These are phyloP conservation scores for Tephrocybe rancida DNA, from an alignment of 768 basidiomycete species.

Conservation along the genomic window DNA sequence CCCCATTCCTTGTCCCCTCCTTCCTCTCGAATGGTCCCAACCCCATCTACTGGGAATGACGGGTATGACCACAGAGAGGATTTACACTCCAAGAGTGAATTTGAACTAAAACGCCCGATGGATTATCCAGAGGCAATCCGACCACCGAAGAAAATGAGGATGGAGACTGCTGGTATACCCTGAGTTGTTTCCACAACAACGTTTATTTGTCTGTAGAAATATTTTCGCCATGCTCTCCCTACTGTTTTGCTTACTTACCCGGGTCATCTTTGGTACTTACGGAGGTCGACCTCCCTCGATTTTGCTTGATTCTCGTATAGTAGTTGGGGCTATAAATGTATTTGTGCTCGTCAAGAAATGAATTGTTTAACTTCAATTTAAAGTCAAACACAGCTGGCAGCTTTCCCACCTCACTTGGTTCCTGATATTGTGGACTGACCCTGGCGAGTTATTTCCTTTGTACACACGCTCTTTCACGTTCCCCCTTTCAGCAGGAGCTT, in stretches of 20 bases:
- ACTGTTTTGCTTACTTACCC: conserved; percentile 25
- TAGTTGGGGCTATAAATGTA: conserved; percentile 29
- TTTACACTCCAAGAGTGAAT: conserved; percentile 45
- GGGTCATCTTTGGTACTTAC: conserved; percentile 21
- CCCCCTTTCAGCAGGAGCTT: conserved; percentile 6
- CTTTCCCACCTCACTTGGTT: conserved; percentile 20
- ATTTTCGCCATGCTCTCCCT: conserved; percentile 31
- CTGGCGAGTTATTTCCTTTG: conserved; percentile 14
- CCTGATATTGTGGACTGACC: conserved; percentile 12
- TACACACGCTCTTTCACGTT: conserved; percentile 7
- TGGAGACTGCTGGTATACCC: conserved; percentile 61
- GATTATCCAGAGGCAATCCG: conserved; percentile 54
- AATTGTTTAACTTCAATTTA: too few species aligned
- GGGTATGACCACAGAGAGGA: conserved; percentile 42
- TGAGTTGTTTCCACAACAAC: conserved; percentile 35
- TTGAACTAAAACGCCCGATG: conserved; percentile 62
- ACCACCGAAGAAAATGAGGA: conserved; percentile 73
- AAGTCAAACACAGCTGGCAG: conserved; percentile 10
- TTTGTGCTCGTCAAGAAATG: conserved; percentile 24
- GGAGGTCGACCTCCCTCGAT: conserved; percentile 17
- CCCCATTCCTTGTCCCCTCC: conserved; percentile 55
- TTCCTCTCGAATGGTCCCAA: conserved; percentile 55
- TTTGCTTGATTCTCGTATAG: conserved; percentile 19
- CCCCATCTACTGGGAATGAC: conserved; percentile 45
- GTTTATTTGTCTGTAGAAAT: conserved; percentile 38